Percentiles rank a stretch among this genome's conserved stretches.
Evolutionary conservation across 306 rosid species (phyloP).

Genomic region (Vigna unguiculata): DNA sequence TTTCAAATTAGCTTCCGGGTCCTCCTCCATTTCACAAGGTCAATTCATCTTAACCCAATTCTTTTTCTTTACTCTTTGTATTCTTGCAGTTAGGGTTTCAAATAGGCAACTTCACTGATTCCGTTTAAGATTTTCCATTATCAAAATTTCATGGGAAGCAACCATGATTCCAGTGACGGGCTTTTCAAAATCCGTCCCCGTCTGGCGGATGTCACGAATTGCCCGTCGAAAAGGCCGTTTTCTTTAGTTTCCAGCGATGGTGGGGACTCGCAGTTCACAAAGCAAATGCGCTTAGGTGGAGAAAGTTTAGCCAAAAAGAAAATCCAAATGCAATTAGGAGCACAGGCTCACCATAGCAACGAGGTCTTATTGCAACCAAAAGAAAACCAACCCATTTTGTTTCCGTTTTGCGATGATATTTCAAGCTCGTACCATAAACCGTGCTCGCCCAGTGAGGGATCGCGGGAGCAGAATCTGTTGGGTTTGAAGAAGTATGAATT

Average conservation of each 20-base stretch:
- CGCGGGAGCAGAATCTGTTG: slow-evolving; percentile 32
- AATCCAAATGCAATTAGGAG: slow-evolving; percentile 23
- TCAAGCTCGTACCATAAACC: slow-evolving; percentile 37
- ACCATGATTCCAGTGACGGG: slow-evolving; percentile 52
- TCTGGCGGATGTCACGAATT: slow-evolving; percentile 69
- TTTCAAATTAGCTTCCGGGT: background rate
- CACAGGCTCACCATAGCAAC: background rate
- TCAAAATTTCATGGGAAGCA: slow-evolving; percentile 52
- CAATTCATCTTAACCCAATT: background rate
- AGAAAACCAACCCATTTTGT: slow-evolving; percentile 41
- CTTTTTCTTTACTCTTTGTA: background rate
- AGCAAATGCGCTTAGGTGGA: slow-evolving; percentile 49
- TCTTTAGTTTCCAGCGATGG: slow-evolving; percentile 52
- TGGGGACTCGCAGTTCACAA: slow-evolving; percentile 42
- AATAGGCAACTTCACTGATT: background rate
- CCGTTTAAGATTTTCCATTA: background rate
- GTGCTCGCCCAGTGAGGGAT: background rate
- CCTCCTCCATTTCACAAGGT: background rate
- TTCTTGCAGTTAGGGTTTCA: slow-evolving; percentile 33
- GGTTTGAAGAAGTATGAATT: background rate
- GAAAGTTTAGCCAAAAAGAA: slow-evolving; percentile 47
- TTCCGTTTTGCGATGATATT: slow-evolving; percentile 45
- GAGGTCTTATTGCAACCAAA: slow-evolving; percentile 28
- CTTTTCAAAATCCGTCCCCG: slow-evolving; percentile 56
- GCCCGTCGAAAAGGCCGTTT: slow-evolving; percentile 59